Conservation (phyloP, 139 green algal genomes). For the Picochlorum costavermella region DNA sequence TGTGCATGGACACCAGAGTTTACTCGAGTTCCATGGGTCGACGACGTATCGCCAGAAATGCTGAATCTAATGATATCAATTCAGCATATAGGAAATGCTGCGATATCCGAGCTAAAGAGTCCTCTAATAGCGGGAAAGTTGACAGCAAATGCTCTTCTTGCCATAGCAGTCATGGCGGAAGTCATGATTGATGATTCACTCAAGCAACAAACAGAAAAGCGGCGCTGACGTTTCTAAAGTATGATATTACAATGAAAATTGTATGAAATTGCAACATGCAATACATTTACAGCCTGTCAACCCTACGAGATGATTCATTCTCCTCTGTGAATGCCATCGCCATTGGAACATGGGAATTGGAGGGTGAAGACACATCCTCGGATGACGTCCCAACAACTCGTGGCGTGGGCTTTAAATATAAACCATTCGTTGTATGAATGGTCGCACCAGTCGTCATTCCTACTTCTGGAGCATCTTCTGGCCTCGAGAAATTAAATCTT, state of each 20-base stretch:
- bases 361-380: not conserved
- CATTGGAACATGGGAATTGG: not conserved
- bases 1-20: not conserved
- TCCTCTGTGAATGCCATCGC: too few relatives aligned
- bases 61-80: conserved; percentile 13
- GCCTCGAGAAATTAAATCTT: conserved; percentile 70
- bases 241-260: too few relatives aligned
- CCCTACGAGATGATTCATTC: too few relatives aligned
- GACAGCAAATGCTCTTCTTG: conserved; percentile 16
- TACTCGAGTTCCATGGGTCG: conserved; percentile 8
- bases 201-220: not conserved
- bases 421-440: conserved; percentile 75
- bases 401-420: conserved; percentile 43
- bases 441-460: conserved; percentile 77
- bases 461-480: conserved; percentile 42
- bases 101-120: conserved; percentile 6
- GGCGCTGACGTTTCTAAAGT: too few relatives aligned
- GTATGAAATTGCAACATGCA: too few relatives aligned
- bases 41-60: conserved; percentile 11
- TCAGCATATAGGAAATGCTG: conserved; percentile 10
- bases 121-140: conserved; percentile 7
- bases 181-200: not conserved
- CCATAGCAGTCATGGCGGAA: conserved; percentile 17
- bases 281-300: too few relatives aligned
- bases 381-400: not conserved